Conservation (phyloP, 225 moss, liverwort and hornwort genomes). For the Sphagnum tenellum region DNA sequence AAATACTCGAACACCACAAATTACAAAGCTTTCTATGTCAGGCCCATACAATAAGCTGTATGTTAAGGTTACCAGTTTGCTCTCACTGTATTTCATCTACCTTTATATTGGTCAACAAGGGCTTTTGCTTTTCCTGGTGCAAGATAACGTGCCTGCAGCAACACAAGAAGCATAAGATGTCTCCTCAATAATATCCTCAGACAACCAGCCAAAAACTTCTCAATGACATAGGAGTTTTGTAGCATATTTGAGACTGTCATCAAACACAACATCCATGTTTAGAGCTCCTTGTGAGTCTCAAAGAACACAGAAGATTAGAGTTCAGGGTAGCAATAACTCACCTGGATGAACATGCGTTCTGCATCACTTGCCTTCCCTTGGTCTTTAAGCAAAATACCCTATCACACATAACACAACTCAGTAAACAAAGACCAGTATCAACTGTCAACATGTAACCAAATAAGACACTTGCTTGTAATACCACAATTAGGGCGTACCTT, state of each 20-base stretch:
- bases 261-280: neutral
- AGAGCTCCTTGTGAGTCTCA: neutral
- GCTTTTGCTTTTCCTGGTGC: conserved; percentile 77
- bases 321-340: neutral
- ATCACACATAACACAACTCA: conserved; percentile 3
- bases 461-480: neutral
- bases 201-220: neutral
- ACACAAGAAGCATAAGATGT: neutral
- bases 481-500: conserved; percentile 35
- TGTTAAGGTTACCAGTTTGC: neutral
- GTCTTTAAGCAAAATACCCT: conserved; percentile 83
- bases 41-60: no score
- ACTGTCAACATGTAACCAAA: neutral
- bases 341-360: conserved; percentile 99
- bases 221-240: neutral
- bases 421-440: neutral
- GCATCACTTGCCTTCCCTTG: conserved; percentile 77
- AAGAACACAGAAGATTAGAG: no score
- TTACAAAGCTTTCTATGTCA: no score
- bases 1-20: no score
- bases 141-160: conserved; percentile 70
- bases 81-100: conserved; percentile 29
- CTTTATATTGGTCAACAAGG: conserved; percentile 74
- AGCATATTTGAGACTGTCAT: neutral
- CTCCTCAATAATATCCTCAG: no score